phyloP scores from a whole-genome alignment of 2,329 filamentous ascomycete species.

The Aureobasidium sp. region DNA sequence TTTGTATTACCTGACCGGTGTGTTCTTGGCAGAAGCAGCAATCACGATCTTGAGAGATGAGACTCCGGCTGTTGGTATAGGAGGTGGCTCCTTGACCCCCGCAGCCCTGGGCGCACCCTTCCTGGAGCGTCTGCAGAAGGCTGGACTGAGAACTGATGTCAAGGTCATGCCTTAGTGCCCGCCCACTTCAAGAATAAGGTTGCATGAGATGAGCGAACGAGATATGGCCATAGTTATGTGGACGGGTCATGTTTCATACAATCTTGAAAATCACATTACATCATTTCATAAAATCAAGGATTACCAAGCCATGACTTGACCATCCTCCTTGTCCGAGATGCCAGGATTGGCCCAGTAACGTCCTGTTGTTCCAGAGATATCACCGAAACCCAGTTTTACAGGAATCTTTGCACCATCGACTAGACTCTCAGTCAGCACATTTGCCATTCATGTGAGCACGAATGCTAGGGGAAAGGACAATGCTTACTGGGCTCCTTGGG shows the following conservation, averaged over 20 bases:
- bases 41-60: conserved; percentile 52
- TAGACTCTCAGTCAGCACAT: conserved; percentile 1
- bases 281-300: background rate
- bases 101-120: conserved; percentile 60
- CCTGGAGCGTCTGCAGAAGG: conserved; percentile 52
- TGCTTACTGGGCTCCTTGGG: conserved; percentile 22
- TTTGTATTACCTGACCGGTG: conserved; percentile 59
- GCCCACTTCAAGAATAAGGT: background rate
- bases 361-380: conserved; percentile 26
- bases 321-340: conserved; percentile 23
- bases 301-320: conserved; percentile 26
- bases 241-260: background rate
- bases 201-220: background rate
- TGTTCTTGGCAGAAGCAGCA: conserved; percentile 56
- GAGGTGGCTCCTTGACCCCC: conserved; percentile 62
- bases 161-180: conserved; percentile 22
- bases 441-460: background rate
- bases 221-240: background rate
- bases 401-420: conserved; percentile 30
- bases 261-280: background rate
- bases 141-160: conserved; percentile 54
- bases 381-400: conserved; percentile 27
- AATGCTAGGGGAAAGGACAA: background rate
- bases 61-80: conserved; percentile 43
- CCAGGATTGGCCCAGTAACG: conserved; percentile 30